phyloP scores from a whole-genome alignment of 2,329 filamentous ascomycete genomes.

The Paradendryphiella salina region DNA sequence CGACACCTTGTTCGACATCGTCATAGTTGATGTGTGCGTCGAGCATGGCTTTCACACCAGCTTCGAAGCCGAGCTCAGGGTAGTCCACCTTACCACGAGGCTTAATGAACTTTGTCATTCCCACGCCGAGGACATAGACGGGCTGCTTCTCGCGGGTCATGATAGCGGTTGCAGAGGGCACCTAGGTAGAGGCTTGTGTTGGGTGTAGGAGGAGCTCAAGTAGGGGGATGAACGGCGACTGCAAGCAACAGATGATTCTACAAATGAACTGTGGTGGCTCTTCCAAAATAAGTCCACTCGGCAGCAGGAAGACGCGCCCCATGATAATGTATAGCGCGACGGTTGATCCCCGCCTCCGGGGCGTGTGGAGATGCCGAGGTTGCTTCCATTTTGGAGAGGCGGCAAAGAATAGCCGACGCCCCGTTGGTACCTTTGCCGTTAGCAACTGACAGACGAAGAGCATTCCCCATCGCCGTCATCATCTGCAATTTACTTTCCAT shows the following conservation, averaged over 20 bases:
- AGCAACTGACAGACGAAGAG: neutral
- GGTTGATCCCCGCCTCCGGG: constrained; percentile 23
- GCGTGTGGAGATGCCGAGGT: constrained; percentile 35
- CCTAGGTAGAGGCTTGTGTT: neutral
- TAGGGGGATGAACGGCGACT: constrained; percentile 8
- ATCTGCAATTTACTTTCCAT: no score
- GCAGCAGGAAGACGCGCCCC: constrained; percentile 6
- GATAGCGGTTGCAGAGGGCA: constrained; percentile 29
- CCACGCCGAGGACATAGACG: constrained; percentile 91
- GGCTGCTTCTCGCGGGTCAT: constrained; percentile 59
- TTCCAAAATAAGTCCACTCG: neutral
- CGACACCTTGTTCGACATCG: constrained; percentile 90
- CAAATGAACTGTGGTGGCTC: neutral
- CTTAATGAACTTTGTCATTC: constrained; percentile 99
- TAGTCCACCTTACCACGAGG: constrained; percentile 92
- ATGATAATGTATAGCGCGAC: constrained; percentile 21
- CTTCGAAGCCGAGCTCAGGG: constrained; percentile 90
- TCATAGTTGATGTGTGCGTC: constrained; percentile 92
- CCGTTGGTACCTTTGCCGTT: neutral
- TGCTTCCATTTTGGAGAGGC: constrained; percentile 18
- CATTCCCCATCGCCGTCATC: no score
- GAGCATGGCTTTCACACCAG: constrained; percentile 81
- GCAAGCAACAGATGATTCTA: neutral
- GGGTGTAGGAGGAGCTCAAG: neutral
- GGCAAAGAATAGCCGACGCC: constrained; percentile 26